Percentiles rank a stretch among this genome's conserved stretches.
These are phyloP conservation scores for Ploettnerulaceae sp. DNA, from an alignment of 2,329 filamentous ascomycete genomes.

Conservation along the genomic window DNA sequence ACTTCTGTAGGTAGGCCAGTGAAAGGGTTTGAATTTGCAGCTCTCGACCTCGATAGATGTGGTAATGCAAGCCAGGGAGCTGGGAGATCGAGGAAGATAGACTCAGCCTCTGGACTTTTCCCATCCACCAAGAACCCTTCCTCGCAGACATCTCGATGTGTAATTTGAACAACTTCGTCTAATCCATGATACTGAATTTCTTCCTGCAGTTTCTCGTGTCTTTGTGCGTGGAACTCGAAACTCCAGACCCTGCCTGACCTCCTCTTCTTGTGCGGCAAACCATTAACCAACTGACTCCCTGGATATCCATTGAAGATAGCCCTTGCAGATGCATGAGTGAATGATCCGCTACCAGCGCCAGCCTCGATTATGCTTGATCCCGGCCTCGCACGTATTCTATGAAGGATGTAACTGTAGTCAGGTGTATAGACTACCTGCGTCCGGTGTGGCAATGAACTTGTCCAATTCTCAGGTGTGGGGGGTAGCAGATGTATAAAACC, in stretches of 20 bases:
- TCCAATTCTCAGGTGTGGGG: constrained; percentile 80
- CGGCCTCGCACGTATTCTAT: constrained; percentile 68
- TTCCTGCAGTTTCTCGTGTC: constrained; percentile 62
- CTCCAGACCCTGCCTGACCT: constrained; percentile 69
- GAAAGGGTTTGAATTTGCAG: constrained; percentile 4
- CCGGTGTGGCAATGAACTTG: constrained; percentile 70
- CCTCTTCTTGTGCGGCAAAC: constrained; percentile 29
- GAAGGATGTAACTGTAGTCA: constrained; percentile 80
- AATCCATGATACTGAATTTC: constrained; percentile 68
- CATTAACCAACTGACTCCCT: constrained; percentile 34
- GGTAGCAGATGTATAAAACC: constrained; percentile 76
- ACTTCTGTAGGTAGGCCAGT: constrained; percentile 16
- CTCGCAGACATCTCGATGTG: constrained; percentile 74
- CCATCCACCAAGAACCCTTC: constrained; percentile 62
- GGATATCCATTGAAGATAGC: constrained; percentile 72
- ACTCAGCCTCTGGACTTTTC: constrained; percentile 57
- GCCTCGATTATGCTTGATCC: constrained; percentile 74
- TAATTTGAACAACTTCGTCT: constrained; percentile 61
- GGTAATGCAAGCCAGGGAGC: constrained; percentile 76
- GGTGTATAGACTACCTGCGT: constrained; percentile 86
- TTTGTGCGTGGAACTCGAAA: constrained; percentile 74
- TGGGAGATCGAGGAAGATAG: constrained; percentile 75
- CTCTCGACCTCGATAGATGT: constrained; percentile 59
- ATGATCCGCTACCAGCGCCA: constrained; percentile 76
- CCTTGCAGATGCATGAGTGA: constrained; percentile 72